Percentiles rank a stretch among this genome's conserved stretches.
Evolutionary conservation across 129 eudicot genomes (phyloP).

Genomic region (Helichrysum umbraculigerum): DNA sequence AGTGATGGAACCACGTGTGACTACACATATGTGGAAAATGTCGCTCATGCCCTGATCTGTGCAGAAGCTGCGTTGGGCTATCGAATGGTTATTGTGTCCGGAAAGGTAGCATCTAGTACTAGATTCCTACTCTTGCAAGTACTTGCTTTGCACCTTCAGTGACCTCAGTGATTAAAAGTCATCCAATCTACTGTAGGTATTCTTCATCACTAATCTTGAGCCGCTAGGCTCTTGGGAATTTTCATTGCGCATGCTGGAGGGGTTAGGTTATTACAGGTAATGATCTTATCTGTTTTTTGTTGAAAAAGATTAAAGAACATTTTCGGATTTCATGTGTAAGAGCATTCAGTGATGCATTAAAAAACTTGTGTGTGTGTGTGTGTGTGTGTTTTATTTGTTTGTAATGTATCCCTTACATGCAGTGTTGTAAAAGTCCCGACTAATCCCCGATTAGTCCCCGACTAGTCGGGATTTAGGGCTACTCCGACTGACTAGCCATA

Average conservation of each 20-base stretch:
- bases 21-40: slow-evolving; percentile 91
- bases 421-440: too few species aligned
- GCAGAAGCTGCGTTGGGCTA: slow-evolving; percentile 74
- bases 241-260: slow-evolving; percentile 56
- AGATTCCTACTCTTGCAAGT: slow-evolving; percentile 8
- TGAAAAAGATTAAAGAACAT: slow-evolving; percentile 11
- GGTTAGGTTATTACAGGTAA: slow-evolving; percentile 83
- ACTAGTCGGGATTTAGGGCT: too few species aligned
- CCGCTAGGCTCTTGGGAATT: slow-evolving; percentile 73
- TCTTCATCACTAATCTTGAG: slow-evolving; percentile 75
- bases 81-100: slow-evolving; percentile 58
- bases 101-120: slow-evolving; percentile 59
- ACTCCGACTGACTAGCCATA: too few species aligned
- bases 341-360: slow-evolving; percentile 15
- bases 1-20: slow-evolving; percentile 65
- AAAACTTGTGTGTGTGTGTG: neutral
- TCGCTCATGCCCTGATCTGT: slow-evolving; percentile 83
- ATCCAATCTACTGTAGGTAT: slow-evolving; percentile 52
- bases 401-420: neutral
- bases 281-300: neutral
- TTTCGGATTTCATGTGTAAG: slow-evolving; percentile 6
- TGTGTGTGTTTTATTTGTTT: neutral
- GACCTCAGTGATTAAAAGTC: neutral
- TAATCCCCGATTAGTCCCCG: too few species aligned
- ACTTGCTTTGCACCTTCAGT: neutral